Evolutionary conservation across 1,284 basidiomycete genomes (phyloP), one percentile per base, ranked within the genome.

Genomic region (Takashimella tepidaria): DNA sequence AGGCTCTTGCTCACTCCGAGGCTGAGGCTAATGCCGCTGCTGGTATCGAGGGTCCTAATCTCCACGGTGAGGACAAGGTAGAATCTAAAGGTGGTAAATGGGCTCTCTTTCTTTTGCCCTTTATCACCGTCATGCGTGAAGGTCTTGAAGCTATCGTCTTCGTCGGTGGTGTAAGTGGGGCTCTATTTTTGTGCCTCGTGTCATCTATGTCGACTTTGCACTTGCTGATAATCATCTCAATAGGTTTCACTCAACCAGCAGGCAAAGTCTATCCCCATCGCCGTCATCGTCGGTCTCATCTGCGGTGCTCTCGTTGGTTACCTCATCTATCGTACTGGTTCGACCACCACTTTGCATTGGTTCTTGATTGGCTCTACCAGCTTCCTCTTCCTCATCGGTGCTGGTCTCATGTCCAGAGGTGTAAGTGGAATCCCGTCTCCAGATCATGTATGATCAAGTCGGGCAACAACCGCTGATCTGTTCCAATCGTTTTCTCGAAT

Each of bases 111-210:
- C 67, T 92, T 50, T 80, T 97, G 5, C 92, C 92, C 0, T 76
- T 92, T 61, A 83, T 96, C 68, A 95, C 92, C 3, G 88, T 97
- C 40, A 49, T 64, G 20, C 85, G 92, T 62, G 92, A 97, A 78
- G 92, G 92, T 67, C 80, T 96, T 61, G 92, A 97, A 74, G 91
- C 89, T 1, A 86, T 96, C 55, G 80, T 97, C 58, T 96, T 96
- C 69, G 90, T 96, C 49, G 89, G 92, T 19, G 92, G 92, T 54
- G 92, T 79, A 52, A 66, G 76, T 75, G 2, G 6, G n/a, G n/a
- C n/a, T n/a, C 21, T 8, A 31, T 53, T 24, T 31, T 40, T 41
- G 13, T 16, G 6, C 16, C 23, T 51, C 19, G 3, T 41, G 10
- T 22, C 24, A 27, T 48, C n/a, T 44, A 12, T 19, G 11, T 24